phyloP scores from a whole-genome alignment of 345 rosid species.

The Sapria himalayana region DNA sequence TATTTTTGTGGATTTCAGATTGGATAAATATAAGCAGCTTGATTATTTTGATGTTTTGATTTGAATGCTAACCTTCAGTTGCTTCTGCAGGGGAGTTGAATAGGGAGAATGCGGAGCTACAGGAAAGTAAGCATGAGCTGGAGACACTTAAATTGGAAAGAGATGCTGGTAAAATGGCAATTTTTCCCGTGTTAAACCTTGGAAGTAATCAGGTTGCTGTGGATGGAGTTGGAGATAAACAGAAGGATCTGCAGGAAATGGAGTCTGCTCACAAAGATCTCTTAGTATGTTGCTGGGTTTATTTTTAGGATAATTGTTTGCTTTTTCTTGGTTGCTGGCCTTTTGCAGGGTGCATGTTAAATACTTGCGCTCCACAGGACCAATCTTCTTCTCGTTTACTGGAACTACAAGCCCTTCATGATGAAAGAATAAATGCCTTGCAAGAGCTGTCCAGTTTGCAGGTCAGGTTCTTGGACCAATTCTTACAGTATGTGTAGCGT shows the following conservation, averaged over 20 bases:
- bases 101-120: slow-evolving; percentile 35
- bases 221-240: slow-evolving; percentile 51
- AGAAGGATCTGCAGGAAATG: slow-evolving; percentile 53
- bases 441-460: slow-evolving; percentile 36
- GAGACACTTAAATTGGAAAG: slow-evolving; percentile 58
- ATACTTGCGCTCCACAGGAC: slow-evolving; percentile 29
- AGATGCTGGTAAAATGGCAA: slow-evolving; percentile 59
- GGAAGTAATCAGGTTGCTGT: slow-evolving; percentile 38
- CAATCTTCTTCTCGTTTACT: slow-evolving; percentile 42
- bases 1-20: too few relatives aligned
- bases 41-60: slow-evolving; percentile 3
- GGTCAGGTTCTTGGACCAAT: slow-evolving; percentile 30
- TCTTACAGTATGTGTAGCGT: too few relatives aligned
- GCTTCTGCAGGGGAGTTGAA: slow-evolving; percentile 53
- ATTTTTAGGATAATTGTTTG: slow-evolving; percentile 6
- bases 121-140: slow-evolving; percentile 41
- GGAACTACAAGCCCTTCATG: slow-evolving; percentile 56
- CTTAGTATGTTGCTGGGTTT: slow-evolving; percentile 22
- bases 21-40: too few relatives aligned
- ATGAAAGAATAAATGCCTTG: slow-evolving; percentile 49
- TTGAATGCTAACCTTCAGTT: slow-evolving; percentile 7
- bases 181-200: slow-evolving; percentile 48
- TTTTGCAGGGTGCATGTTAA: too few relatives aligned
- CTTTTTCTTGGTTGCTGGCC: too few relatives aligned
- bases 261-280: slow-evolving; percentile 46